Evolutionary conservation across 768 basidiomycete species (phyloP).

Genomic region (Leccinum truebloodii): DNA sequence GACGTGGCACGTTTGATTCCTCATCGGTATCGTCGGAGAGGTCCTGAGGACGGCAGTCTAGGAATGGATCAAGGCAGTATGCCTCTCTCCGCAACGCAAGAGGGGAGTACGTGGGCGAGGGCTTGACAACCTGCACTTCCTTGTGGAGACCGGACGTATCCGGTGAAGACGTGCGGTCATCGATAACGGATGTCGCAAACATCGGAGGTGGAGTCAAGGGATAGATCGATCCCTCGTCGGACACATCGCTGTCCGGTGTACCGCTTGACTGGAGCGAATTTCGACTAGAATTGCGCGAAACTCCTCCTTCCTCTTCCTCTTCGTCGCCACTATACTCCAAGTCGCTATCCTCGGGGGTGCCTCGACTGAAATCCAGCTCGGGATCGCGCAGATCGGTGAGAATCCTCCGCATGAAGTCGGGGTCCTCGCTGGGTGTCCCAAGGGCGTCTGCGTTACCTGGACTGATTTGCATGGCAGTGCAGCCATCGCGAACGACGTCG

Average conservation of each 20-base stretch:
- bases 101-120: background rate
- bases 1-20: background rate
- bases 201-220: constrained; percentile 12
- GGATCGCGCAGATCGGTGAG: constrained; percentile 20
- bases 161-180: background rate
- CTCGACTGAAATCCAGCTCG: constrained; percentile 4
- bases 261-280: constrained; percentile 1
- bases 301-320: background rate
- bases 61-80: background rate
- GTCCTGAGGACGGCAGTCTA: constrained; percentile 8
- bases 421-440: background rate
- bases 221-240: constrained; percentile 8
- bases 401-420: constrained; percentile 15
- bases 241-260: constrained; percentile 4
- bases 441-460: background rate
- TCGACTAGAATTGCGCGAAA: background rate
- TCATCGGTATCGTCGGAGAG: constrained; percentile 3
- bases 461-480: background rate
- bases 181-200: background rate
- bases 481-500: background rate
- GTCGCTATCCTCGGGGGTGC: constrained; percentile 10
- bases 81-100: background rate
- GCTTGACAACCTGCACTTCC: background rate
- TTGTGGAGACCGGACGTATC: background rate
- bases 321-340: constrained; percentile 2